These are phyloP conservation scores for Anacardium occidentale DNA, from an alignment of 345 rosid genomes.

Conservation along the genomic window DNA sequence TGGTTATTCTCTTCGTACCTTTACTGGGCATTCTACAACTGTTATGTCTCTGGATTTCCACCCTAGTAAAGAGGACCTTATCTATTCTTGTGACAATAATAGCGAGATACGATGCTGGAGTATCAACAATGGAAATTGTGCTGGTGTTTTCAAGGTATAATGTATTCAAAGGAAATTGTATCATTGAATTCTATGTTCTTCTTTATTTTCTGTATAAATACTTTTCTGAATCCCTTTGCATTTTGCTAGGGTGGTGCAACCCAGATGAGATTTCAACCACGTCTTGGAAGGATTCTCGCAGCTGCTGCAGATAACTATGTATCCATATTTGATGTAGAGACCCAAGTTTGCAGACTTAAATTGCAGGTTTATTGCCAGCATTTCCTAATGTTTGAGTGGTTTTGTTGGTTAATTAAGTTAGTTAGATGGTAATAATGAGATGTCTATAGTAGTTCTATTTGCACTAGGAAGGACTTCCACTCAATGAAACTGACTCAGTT, in stretches of 20 bases:
- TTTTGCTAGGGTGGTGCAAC: slow-evolving; percentile 52
- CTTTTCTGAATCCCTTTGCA: neutral
- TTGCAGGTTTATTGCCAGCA: slow-evolving; percentile 46
- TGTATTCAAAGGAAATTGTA: neutral
- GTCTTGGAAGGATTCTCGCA: slow-evolving; percentile 56
- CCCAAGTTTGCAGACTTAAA: slow-evolving; percentile 44
- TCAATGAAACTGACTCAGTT: neutral
- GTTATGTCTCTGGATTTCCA: slow-evolving; percentile 75
- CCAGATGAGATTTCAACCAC: slow-evolving; percentile 60
- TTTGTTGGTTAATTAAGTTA: neutral
- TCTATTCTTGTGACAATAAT: slow-evolving; percentile 63
- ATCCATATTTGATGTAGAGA: slow-evolving; percentile 60
- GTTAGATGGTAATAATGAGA: neutral
- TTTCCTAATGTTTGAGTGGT: neutral
- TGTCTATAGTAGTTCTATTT: neutral
- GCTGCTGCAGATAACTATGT: slow-evolving; percentile 52
- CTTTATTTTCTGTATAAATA: neutral
- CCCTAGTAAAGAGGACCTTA: slow-evolving; percentile 60
- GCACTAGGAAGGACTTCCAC: neutral
- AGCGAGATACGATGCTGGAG: slow-evolving; percentile 75
- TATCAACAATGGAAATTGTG: slow-evolving; percentile 59
- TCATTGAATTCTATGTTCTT: neutral
- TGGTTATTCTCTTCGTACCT: slow-evolving; percentile 50
- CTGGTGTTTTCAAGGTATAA: slow-evolving; percentile 55
- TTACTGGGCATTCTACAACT: slow-evolving; percentile 56